Evolutionary conservation across 768 basidiomycete species (phyloP).

Genomic region (Tephrocybe sp.): DNA sequence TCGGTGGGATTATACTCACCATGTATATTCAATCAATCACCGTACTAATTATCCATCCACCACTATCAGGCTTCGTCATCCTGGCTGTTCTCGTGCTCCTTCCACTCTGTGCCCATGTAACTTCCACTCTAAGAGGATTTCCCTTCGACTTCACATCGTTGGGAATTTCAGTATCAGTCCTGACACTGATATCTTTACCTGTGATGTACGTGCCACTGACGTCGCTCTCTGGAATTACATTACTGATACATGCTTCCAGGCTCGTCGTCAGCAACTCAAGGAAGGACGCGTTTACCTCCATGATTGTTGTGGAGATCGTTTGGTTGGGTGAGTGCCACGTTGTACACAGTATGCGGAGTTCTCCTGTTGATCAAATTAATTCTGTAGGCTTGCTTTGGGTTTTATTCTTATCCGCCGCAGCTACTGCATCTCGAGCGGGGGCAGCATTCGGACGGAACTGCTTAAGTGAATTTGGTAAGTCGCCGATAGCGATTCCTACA

Average conservation of each 20-base stretch:
- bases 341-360: neutral
- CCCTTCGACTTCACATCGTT: constrained; percentile 32
- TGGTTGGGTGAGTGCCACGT: constrained; percentile 34
- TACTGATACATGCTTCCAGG: constrained; percentile 20
- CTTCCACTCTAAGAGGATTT: constrained; percentile 19
- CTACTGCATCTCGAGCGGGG: constrained; percentile 26
- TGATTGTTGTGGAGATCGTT: constrained; percentile 38
- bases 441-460: constrained; percentile 19
- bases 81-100: constrained; percentile 30
- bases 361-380: neutral
- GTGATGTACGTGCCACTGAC: constrained; percentile 36
- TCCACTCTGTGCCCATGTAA: constrained; percentile 24
- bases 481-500: neutral
- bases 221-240: neutral
- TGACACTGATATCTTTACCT: constrained; percentile 40
- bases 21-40: no score
- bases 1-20: constrained; percentile 14
- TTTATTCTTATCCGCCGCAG: constrained; percentile 43
- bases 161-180: constrained; percentile 31
- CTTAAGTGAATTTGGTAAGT: constrained; percentile 12
- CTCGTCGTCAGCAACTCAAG: constrained; percentile 33
- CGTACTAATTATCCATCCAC: neutral
- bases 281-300: constrained; percentile 37
- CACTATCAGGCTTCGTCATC: constrained; percentile 16
- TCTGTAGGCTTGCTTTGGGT: constrained; percentile 42